Conservation (phyloP, 768 basidiomycete genomes). For the Gautieria morchelliformis region DNA sequence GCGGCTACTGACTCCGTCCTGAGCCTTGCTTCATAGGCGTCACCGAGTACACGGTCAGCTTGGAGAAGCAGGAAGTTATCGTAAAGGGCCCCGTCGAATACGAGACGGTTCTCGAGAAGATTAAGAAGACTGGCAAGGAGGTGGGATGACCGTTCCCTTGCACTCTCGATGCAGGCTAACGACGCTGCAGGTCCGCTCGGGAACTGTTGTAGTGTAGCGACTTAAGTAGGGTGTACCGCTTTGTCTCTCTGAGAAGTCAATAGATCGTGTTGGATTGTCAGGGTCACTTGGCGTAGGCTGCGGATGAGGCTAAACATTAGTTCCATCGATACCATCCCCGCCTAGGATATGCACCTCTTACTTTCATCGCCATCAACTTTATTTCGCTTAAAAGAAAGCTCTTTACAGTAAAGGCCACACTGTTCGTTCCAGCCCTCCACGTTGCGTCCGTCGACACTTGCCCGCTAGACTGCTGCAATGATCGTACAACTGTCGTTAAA, state of each 20-base stretch:
- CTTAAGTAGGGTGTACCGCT: too few relatives aligned
- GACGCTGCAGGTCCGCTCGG: constrained; percentile 34
- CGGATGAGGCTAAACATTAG: too few relatives aligned
- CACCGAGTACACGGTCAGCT: constrained; percentile 45
- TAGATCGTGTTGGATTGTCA: too few relatives aligned
- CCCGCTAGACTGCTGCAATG: background rate
- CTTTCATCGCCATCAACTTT: too few relatives aligned
- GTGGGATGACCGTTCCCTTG: constrained; percentile 27
- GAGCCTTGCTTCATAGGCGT: constrained; percentile 33
- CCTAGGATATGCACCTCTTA: too few relatives aligned
- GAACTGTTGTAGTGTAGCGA: constrained; percentile 31
- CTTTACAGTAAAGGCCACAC: too few relatives aligned
- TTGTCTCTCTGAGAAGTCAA: too few relatives aligned
- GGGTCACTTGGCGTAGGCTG: too few relatives aligned
- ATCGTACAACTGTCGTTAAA: background rate
- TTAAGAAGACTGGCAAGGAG: constrained; percentile 90
- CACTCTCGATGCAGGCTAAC: background rate
- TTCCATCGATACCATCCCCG: too few relatives aligned
- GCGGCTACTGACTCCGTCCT: background rate
- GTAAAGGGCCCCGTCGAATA: constrained; percentile 54
- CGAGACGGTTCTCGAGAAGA: constrained; percentile 58
- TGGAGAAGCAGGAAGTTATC: constrained; percentile 63
- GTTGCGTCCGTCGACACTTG: too few relatives aligned
- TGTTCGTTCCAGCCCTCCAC: too few relatives aligned
- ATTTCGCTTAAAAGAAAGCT: too few relatives aligned